A percentile compares a stretch with the other conserved stretches of the same genome.
Conservation (phyloP, 331 rosid species). For the Malus hybrid region DNA sequence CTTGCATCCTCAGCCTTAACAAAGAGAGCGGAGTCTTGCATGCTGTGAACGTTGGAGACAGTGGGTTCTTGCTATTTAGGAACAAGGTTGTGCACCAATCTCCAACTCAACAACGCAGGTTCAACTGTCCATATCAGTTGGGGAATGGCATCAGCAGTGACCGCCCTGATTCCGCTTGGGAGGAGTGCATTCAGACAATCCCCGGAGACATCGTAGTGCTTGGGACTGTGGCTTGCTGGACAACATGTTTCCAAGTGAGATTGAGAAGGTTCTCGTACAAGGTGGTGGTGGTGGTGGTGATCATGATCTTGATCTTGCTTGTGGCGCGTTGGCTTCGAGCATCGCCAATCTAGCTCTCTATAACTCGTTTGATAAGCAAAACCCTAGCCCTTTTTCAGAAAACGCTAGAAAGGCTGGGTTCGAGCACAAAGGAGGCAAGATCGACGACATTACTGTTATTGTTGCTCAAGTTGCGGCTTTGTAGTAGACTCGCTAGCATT, state of each 20-base stretch:
- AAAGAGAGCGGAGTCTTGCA: neutral
- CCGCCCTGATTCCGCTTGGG: neutral
- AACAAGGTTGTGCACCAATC: neutral
- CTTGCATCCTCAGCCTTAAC: slow-evolving; percentile 3
- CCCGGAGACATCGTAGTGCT: neutral
- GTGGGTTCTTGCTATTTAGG: slow-evolving; percentile 16
- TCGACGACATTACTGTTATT: neutral
- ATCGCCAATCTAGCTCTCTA: too few relatives aligned
- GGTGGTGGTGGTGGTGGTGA: too few relatives aligned
- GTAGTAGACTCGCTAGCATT: neutral
- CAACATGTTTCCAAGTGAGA: neutral
- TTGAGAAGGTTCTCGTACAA: neutral
- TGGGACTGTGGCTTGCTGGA: neutral
- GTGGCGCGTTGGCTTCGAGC: neutral
- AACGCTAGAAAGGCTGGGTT: neutral
- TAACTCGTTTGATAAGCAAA: too few relatives aligned
- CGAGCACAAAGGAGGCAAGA: neutral
- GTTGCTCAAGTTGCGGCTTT: neutral
- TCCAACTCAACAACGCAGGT: neutral
- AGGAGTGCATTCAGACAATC: neutral
- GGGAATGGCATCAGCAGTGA: neutral
- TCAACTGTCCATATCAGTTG: neutral
- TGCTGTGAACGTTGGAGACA: slow-evolving; percentile 7
- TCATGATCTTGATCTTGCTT: too few relatives aligned
- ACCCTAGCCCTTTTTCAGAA: too few relatives aligned